These are phyloP conservation scores for Lactifluus pinguis DNA, from an alignment of 768 basidiomycete species.

Conservation along the genomic window DNA sequence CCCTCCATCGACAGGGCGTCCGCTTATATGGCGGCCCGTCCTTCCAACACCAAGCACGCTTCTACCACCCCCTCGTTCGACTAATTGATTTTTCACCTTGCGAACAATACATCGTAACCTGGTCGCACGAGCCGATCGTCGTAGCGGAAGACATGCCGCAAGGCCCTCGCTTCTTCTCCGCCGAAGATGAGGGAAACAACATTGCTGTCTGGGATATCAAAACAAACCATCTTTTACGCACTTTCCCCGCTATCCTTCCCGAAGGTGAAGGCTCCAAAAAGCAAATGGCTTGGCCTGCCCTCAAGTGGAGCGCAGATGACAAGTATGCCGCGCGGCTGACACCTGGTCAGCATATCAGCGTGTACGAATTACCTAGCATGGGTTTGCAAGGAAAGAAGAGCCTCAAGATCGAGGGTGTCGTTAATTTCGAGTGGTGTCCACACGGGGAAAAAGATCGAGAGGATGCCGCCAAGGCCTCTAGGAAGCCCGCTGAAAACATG, in stretches of 20 bases:
- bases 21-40: slow-evolving; percentile 92
- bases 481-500: slow-evolving; percentile 81
- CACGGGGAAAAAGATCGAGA: slow-evolving; percentile 83
- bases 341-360: slow-evolving; percentile 87
- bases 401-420: slow-evolving; percentile 92
- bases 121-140: slow-evolving; percentile 90
- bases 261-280: slow-evolving; percentile 64
- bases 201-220: slow-evolving; percentile 99
- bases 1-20: slow-evolving; percentile 91
- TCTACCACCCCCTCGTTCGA: slow-evolving; percentile 92
- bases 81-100: slow-evolving; percentile 96
- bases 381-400: slow-evolving; percentile 92
- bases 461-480: slow-evolving; percentile 43
- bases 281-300: slow-evolving; percentile 87
- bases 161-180: slow-evolving; percentile 79
- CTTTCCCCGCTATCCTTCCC: slow-evolving; percentile 62
- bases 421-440: slow-evolving; percentile 99
- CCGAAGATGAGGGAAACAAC: slow-evolving; percentile 94
- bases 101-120: slow-evolving; percentile 94
- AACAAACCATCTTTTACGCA: slow-evolving; percentile 83
- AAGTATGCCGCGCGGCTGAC: slow-evolving; percentile 87
- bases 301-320: slow-evolving; percentile 98
- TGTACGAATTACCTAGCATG: slow-evolving; percentile 94
- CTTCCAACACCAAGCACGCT: slow-evolving; percentile 82
- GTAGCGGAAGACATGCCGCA: slow-evolving; percentile 74